Percentiles rank a stretch among this genome's conserved stretches.
phyloP scores from a whole-genome alignment of 2,329 filamentous ascomycete species.

The Ceratocystis lukuohia region DNA sequence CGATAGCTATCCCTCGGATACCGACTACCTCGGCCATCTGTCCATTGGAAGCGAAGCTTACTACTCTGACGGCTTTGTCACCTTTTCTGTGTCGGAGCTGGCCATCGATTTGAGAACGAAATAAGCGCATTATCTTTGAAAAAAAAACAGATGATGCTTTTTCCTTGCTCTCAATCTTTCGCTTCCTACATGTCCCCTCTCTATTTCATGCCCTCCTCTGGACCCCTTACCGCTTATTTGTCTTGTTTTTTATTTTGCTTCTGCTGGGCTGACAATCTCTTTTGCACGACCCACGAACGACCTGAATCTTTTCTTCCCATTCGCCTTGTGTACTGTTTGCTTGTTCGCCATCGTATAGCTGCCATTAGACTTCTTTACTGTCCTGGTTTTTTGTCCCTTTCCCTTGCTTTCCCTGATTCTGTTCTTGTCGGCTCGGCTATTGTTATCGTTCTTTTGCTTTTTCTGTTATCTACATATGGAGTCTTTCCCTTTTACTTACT shows the following conservation, averaged over 20 bases:
- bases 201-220: neutral
- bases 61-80: constrained; percentile 32
- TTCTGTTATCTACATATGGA: constrained; percentile 5
- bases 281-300: constrained; percentile 12
- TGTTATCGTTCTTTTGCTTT: neutral
- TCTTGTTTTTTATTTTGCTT: neutral
- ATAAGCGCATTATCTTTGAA: neutral
- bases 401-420: neutral
- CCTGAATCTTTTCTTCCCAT: neutral
- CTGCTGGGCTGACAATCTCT: neutral
- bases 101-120: constrained; percentile 28
- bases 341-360: neutral
- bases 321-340: neutral
- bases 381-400: constrained; percentile 6
- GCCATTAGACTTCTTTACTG: constrained; percentile 5
- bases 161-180: neutral
- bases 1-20: constrained; percentile 27
- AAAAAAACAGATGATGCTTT: neutral
- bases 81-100: constrained; percentile 33
- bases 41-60: constrained; percentile 40
- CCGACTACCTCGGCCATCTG: constrained; percentile 39
- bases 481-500: neutral
- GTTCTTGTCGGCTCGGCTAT: neutral
- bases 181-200: constrained; percentile 6
- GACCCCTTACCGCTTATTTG: too few relatives aligned